Conservation (phyloP, 495 filamentous ascomycete genomes). For the Neurospora sp. region DNA sequence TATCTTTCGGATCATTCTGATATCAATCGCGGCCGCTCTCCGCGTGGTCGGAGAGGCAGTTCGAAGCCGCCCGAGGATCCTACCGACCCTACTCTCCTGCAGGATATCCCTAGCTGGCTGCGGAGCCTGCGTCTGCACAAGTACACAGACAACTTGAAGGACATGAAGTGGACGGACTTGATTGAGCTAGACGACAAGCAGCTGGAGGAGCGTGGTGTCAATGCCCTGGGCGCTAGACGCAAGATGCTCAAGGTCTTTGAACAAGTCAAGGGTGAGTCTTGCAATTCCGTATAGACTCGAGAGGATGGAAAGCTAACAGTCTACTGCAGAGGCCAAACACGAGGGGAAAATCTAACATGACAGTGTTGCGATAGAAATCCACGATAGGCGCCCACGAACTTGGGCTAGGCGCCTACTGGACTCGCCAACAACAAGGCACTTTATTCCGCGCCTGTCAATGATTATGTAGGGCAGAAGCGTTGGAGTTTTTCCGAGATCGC, state of each 20-base stretch:
- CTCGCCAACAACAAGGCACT: neutral
- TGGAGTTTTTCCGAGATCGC: neutral
- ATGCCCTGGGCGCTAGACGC: conserved; percentile 85
- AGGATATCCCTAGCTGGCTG: conserved; percentile 94
- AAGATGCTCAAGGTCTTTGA: conserved; percentile 99
- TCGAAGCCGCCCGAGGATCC: conserved; percentile 98
- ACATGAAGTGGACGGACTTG: conserved; percentile 92
- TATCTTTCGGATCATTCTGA: conserved; percentile 94
- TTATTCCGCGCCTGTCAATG: neutral
- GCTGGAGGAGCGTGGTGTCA: conserved; percentile 86
- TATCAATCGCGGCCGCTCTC: conserved; percentile 79
- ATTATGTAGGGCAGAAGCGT: neutral
- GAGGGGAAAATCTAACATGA: conserved; percentile 42
- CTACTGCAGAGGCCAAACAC: conserved; percentile 16
- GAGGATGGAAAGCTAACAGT: conserved; percentile 3
- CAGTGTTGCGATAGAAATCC: neutral
- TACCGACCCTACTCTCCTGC: conserved; percentile 79
- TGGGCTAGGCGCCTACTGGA: neutral
- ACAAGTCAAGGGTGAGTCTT: conserved; percentile 64
- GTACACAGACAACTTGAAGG: conserved; percentile 96
- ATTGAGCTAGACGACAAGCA: conserved; percentile 88
- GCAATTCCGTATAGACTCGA: neutral
- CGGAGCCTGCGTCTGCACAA: conserved; percentile 93
- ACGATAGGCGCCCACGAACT: neutral
- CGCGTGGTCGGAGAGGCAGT: conserved; percentile 84